Percentiles rank a stretch among this genome's conserved stretches.
These are phyloP conservation scores for Volvox carteri DNA, from an alignment of 163 green algal species.

Conservation along the genomic window DNA sequence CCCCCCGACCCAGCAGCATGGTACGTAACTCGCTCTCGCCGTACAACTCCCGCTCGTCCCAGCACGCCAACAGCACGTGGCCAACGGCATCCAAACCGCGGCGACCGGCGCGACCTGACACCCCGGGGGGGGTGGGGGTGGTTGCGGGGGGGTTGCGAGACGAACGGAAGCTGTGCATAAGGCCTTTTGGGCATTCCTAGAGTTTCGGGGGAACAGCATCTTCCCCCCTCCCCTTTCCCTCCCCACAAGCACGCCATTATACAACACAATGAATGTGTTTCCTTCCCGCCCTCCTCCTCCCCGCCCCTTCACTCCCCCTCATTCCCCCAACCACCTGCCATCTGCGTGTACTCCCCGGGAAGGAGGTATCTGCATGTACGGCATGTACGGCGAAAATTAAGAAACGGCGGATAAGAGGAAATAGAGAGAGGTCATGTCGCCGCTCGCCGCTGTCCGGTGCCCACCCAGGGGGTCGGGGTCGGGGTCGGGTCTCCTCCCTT, in stretches of 20 bases:
- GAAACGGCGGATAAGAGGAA: neutral
- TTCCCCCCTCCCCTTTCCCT: too few relatives aligned
- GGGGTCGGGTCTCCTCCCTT: too few relatives aligned
- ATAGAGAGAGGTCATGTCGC: neutral
- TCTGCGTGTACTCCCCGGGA: conserved; percentile 86
- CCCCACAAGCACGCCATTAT: too few relatives aligned
- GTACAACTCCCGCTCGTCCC: conserved; percentile 78
- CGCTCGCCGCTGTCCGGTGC: too few relatives aligned
- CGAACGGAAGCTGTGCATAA: too few relatives aligned
- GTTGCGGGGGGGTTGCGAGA: neutral
- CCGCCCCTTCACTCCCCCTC: neutral
- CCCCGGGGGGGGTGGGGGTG: neutral
- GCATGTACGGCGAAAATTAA: too few relatives aligned
- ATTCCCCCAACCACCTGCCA: conserved; percentile 74
- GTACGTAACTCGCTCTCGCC: conserved; percentile 80
- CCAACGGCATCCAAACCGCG: conserved; percentile 89
- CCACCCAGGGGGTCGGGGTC: too few relatives aligned
- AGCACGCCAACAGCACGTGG: conserved; percentile 91
- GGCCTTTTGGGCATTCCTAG: too few relatives aligned
- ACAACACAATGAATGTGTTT: too few relatives aligned
- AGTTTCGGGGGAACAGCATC: too few relatives aligned
- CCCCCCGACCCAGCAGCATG: conserved; percentile 80
- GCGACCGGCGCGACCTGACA: conserved; percentile 86
- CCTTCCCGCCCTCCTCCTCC: too few relatives aligned
- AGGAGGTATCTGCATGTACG: conserved; percentile 71